These are phyloP conservation scores for Zanthoxylum bungeanum DNA, from an alignment of 345 rosid genomes.

Conservation along the genomic window DNA sequence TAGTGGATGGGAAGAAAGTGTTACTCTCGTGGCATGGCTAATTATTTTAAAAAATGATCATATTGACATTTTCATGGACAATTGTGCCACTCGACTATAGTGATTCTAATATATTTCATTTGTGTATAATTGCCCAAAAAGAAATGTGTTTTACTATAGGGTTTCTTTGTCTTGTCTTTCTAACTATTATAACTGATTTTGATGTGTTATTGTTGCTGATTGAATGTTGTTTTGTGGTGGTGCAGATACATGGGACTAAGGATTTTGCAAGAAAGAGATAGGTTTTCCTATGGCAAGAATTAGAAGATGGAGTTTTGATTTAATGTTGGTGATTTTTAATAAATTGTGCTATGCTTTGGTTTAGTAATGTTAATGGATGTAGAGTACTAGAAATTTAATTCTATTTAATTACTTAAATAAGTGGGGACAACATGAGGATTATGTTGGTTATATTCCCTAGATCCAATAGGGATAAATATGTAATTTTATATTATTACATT, in stretches of 20 bases:
- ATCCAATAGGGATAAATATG: too few relatives aligned
- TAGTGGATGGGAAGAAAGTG: too few relatives aligned
- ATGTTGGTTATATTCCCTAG: too few relatives aligned
- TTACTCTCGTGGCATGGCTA: too few relatives aligned
- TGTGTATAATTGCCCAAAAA: too few relatives aligned
- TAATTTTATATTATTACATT: too few relatives aligned
- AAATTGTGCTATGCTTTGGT: not conserved
- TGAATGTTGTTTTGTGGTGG: not conserved
- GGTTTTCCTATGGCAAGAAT: not conserved
- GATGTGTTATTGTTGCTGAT: not conserved
- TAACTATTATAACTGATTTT: not conserved
- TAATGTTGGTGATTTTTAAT: not conserved
- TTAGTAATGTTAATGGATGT: not conserved
- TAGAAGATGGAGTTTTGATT: not conserved
- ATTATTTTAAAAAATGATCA: too few relatives aligned
- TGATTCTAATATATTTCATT: too few relatives aligned
- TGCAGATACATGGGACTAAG: slow-evolving; percentile 48
- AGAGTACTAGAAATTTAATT: not conserved
- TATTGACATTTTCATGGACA: too few relatives aligned
- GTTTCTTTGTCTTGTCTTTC: too few relatives aligned
- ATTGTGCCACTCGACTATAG: too few relatives aligned
- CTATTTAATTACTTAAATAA: not conserved
- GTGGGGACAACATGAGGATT: not conserved
- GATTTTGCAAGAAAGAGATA: slow-evolving; percentile 24
- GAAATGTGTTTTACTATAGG: not conserved